Base-by-base conservation (phyloP, 495 filamentous ascomycete genomes). In the Pseudoneurospora amorphoporcata region DNA sequence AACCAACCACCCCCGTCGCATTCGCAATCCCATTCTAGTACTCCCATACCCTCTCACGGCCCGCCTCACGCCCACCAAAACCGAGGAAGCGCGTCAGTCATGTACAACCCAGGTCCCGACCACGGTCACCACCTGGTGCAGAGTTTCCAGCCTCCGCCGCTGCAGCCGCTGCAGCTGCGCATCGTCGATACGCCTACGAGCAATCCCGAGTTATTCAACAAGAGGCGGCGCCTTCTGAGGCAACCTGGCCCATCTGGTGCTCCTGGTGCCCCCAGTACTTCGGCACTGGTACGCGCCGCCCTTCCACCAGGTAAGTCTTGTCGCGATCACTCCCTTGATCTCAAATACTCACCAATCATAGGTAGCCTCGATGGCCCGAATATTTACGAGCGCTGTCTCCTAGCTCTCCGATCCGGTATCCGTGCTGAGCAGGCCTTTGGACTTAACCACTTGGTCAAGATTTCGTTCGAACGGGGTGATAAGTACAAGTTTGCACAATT, bases 401-500 rank as follows among this genome's bases (percentile, higher is more conserved):
- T 86, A 53, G 89, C 94, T 0, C 85, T 99, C 61, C 92, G 91
- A 70, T 96, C 92, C 38, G 89, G 90, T 0, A 89, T 97, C 37
- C 85, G 87, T 16, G 88, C 89, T 32, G 95, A 99, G 77, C 90
- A 97, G 73, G 90, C 92, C 37, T 98, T 94, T 79, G 94, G 93
- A 0, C 82, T 98, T 19, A 93, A 94, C 72, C 95, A 98, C 78
- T 83, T 99, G 14, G 94, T 98, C 72, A 95, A 97, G 79, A 97
- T 97, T 19, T 97, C 94, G 0, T 94, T 92, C 71, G 94, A 98
- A 79, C 87, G 93, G 39, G 95, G 94, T 39, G 96, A 98, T 78
- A 97, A 97, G 77, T 97, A 96, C 81, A 92, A 92, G 74, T 97
- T 97, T 72, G 94, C 97, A 72, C 89, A 90, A 3, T 98, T 97